Evolutionary conservation across 345 rosid genomes (phyloP).

Genomic region (Boechera retrofracta): DNA sequence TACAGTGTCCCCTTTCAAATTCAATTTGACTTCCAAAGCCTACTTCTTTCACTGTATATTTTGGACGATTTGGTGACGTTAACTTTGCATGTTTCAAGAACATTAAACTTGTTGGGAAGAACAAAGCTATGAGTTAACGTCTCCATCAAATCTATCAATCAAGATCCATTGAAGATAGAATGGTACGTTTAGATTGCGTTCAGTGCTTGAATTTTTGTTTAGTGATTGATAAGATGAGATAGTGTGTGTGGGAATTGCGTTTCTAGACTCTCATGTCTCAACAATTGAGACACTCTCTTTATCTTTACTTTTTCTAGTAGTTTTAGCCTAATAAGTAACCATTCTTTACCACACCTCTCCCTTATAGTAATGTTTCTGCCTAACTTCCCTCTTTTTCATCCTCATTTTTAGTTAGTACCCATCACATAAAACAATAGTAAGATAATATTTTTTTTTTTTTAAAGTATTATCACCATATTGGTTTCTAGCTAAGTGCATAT

Average conservation of each 20-base stretch:
- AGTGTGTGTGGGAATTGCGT: constrained; percentile 38
- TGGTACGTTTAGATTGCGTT: constrained; percentile 27
- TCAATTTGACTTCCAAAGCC: background rate
- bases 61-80: constrained; percentile 7
- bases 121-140: constrained; percentile 10
- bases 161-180: constrained; percentile 21
- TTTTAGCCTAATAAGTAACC: constrained; percentile 41
- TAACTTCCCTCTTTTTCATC: constrained; percentile 36
- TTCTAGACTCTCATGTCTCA: constrained; percentile 40
- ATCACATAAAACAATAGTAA: constrained; percentile 1
- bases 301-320: constrained; percentile 30
- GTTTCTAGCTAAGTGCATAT: background rate
- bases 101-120: constrained; percentile 9
- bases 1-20: background rate
- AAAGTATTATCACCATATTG: background rate
- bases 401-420: constrained; percentile 10
- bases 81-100: constrained; percentile 17
- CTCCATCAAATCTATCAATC: constrained; percentile 10
- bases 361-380: constrained; percentile 41
- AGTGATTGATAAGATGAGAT: constrained; percentile 7
- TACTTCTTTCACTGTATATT: too few relatives aligned
- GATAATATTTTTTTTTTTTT: background rate
- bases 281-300: constrained; percentile 31
- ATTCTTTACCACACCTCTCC: constrained; percentile 16
- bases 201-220: constrained; percentile 8